phyloP scores from a whole-genome alignment of 331 rosid species.

The Saraca asoca region DNA sequence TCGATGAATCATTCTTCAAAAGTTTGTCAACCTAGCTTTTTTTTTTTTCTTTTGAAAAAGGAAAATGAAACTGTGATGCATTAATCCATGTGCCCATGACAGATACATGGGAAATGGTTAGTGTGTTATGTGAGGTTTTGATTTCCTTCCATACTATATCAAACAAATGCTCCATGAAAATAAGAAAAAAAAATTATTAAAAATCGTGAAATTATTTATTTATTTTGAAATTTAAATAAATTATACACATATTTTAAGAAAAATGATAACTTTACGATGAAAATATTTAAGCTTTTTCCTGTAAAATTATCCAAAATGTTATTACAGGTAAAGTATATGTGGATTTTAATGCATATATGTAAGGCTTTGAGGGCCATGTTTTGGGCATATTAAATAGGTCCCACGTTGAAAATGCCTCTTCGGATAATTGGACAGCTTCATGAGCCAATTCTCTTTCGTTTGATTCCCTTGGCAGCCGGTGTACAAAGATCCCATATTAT shows the following conservation, averaged over 20 bases:
- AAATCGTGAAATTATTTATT: no score
- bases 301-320: no score
- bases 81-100: neutral
- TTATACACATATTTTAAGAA: no score
- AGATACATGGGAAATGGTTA: slow-evolving; percentile 1
- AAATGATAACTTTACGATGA: no score
- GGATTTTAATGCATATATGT: neutral
- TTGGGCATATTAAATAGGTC: neutral
- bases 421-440: slow-evolving; percentile 11
- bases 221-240: no score
- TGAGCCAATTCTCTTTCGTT: slow-evolving; percentile 14
- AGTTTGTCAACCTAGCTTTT: neutral
- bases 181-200: no score
- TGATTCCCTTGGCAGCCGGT: neutral
- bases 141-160: neutral
- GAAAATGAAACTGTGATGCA: neutral
- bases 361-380: no score
- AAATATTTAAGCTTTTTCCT: no score
- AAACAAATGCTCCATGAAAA: neutral
- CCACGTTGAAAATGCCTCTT: slow-evolving; percentile 2
- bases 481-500: slow-evolving; percentile 25
- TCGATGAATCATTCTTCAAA: no score
- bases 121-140: neutral
- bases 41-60: neutral
- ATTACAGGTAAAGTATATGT: no score